Conservation (phyloP, 805 yeast species). For the Starmerella davenportii region DNA sequence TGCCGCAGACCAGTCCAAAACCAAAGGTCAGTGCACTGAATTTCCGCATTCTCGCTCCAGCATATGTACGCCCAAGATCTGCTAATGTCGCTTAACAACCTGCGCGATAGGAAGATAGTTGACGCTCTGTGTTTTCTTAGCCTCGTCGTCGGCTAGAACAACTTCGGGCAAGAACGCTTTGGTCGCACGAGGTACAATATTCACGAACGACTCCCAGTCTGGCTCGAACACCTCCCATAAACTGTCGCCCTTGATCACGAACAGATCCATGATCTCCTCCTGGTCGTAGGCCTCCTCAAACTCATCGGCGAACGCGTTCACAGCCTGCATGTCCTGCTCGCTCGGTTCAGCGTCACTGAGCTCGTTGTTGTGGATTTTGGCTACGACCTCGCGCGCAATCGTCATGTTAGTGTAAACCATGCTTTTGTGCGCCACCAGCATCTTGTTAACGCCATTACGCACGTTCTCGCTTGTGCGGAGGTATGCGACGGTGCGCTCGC, state of each 20-base stretch:
- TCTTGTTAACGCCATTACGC: neutral
- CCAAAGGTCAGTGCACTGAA: too few relatives aligned
- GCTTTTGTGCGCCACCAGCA: neutral
- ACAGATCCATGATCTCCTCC: slow-evolving; percentile 8
- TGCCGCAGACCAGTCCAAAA: too few relatives aligned
- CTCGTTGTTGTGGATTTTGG: slow-evolving; percentile 1
- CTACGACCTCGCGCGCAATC: slow-evolving; percentile 4
- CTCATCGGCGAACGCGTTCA: slow-evolving; percentile 8
- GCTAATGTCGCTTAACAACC: too few relatives aligned
- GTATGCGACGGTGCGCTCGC: slow-evolving; percentile 13
- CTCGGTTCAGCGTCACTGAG: slow-evolving; percentile 6
- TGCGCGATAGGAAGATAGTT: slow-evolving; percentile 11
- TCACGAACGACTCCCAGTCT: slow-evolving; percentile 4
- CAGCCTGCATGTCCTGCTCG: slow-evolving; percentile 7
- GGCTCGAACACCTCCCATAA: slow-evolving; percentile 10
- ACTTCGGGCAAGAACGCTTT: slow-evolving; percentile 7
- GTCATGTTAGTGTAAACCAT: slow-evolving; percentile 2
- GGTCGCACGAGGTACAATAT: slow-evolving; percentile 8
- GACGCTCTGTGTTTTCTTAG: slow-evolving; percentile 7
- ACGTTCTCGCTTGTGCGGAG: slow-evolving; percentile 12
- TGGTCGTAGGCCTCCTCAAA: neutral
- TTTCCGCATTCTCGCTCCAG: too few relatives aligned
- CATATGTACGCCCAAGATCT: too few relatives aligned
- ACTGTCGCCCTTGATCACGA: slow-evolving; percentile 6
- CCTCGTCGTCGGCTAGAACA: neutral